These are phyloP conservation scores for Peronospora farinosa DNA, from an alignment of 352 stramenopile species.

Conservation along the genomic window DNA sequence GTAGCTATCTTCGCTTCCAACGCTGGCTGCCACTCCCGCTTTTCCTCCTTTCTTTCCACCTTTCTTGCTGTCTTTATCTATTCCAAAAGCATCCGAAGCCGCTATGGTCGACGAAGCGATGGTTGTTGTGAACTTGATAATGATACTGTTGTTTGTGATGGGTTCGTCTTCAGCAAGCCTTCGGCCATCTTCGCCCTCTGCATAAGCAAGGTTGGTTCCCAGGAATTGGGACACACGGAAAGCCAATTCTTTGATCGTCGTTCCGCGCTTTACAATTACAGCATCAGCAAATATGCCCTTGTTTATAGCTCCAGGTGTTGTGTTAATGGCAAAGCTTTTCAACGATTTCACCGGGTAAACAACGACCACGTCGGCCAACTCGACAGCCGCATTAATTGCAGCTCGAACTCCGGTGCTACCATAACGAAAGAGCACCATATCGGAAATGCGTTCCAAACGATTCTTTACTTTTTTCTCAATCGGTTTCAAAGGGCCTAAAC, in stretches of 20 bases:
- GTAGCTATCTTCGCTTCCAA: conserved; percentile 22
- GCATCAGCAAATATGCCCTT: conserved; percentile 77
- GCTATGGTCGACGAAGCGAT: conserved; percentile 31
- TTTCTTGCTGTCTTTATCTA: conserved; percentile 40
- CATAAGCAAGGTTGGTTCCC: conserved; percentile 71
- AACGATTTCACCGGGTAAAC: conserved; percentile 84
- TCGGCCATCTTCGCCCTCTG: conserved; percentile 73
- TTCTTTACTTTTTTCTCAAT: conserved; percentile 75
- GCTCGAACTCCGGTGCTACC: conserved; percentile 76
- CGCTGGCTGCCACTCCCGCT: conserved; percentile 8
- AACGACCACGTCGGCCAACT: conserved; percentile 73
- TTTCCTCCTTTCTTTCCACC: conserved; percentile 22
- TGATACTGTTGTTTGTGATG: conserved; percentile 54
- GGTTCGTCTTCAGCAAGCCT: conserved; percentile 67
- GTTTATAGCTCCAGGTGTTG: conserved; percentile 27
- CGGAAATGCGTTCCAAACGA: conserved; percentile 79
- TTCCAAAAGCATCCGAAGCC: conserved; percentile 1
- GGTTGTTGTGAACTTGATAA: conserved; percentile 75
- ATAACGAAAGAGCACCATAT: conserved; percentile 89
- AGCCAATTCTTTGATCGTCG: conserved; percentile 74
- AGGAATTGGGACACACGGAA: conserved; percentile 62
- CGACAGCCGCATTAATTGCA: conserved; percentile 83
- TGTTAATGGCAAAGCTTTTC: conserved; percentile 76
- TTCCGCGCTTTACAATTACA: conserved; percentile 66
- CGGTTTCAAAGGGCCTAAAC: conserved; percentile 43